Evolutionary conservation across 768 basidiomycete genomes (phyloP).

Genomic region (Naganishia randhawae): DNA sequence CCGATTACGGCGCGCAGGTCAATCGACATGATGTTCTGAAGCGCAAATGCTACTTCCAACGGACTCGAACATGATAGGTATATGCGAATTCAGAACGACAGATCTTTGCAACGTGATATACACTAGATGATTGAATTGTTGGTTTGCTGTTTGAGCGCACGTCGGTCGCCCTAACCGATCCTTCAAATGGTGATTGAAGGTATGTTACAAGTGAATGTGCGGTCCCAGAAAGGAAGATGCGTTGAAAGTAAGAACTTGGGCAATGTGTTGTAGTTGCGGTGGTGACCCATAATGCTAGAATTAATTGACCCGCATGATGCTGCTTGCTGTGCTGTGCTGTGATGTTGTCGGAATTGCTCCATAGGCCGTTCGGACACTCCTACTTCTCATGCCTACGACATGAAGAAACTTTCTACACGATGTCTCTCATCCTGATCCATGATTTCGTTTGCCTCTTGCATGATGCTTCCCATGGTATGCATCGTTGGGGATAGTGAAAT

Average conservation of each 20-base stretch:
- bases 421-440: constrained; percentile 28
- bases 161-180: no score
- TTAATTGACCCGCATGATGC: background rate
- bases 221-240: background rate
- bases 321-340: background rate
- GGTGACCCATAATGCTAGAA: background rate
- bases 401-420: constrained; percentile 20
- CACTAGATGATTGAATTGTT: background rate
- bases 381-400: constrained; percentile 4
- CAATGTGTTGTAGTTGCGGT: background rate
- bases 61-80: background rate
- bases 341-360: no score
- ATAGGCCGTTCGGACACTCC: background rate
- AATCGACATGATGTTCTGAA: no score
- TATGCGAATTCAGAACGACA: background rate
- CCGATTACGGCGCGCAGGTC: no score
- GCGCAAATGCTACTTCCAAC: background rate
- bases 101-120: background rate
- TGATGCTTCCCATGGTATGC: constrained; percentile 22
- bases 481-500: constrained; percentile 27
- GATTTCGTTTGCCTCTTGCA: constrained; percentile 25
- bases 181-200: background rate
- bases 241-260: background rate
- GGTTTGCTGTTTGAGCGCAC: background rate
- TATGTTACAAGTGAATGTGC: background rate